phyloP scores from a whole-genome alignment of 768 basidiomycete genomes.

The Lentinula sp. region DNA sequence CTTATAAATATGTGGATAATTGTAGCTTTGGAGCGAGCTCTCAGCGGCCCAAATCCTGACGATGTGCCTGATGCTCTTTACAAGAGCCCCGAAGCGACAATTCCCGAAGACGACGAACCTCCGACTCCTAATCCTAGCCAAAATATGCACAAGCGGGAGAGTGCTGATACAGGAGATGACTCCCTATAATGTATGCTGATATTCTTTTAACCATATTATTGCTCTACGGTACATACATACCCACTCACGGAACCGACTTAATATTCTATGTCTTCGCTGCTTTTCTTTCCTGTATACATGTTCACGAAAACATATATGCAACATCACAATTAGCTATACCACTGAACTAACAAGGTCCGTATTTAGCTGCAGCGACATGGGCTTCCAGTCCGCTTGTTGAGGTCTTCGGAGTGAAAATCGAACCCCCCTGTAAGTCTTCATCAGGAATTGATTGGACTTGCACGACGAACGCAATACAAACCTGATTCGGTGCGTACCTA shows the following conservation, averaged over 20 bases:
- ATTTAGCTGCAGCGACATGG: slow-evolving; percentile 36
- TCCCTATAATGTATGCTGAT: not conserved
- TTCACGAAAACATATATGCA: not conserved
- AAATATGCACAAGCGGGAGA: slow-evolving; percentile 35
- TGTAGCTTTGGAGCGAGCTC: slow-evolving; percentile 51
- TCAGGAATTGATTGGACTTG: not conserved
- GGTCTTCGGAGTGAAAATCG: slow-evolving; percentile 39
- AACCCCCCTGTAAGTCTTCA: slow-evolving; percentile 24
- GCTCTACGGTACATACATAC: not conserved
- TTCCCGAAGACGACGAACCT: slow-evolving; percentile 40
- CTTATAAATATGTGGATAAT: not conserved
- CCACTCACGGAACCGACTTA: not conserved
- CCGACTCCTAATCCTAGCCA: slow-evolving; percentile 18
- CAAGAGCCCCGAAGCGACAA: slow-evolving; percentile 33
- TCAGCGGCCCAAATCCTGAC: slow-evolving; percentile 28
- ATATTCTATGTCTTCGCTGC: not conserved
- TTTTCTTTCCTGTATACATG: not conserved
- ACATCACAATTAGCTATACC: not conserved
- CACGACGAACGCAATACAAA: slow-evolving; percentile 5
- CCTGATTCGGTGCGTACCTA: slow-evolving; percentile 28
- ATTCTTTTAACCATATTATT: not conserved
- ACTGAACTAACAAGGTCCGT: slow-evolving; percentile 27
- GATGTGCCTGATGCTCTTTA: slow-evolving; percentile 33
- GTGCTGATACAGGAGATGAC: slow-evolving; percentile 28
- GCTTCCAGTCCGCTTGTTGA: slow-evolving; percentile 37